Evolutionary conservation across 495 filamentous ascomycete genomes (phyloP), one percentile per base, ranked within the genome.

Genomic region (Peziza echinospora): DNA sequence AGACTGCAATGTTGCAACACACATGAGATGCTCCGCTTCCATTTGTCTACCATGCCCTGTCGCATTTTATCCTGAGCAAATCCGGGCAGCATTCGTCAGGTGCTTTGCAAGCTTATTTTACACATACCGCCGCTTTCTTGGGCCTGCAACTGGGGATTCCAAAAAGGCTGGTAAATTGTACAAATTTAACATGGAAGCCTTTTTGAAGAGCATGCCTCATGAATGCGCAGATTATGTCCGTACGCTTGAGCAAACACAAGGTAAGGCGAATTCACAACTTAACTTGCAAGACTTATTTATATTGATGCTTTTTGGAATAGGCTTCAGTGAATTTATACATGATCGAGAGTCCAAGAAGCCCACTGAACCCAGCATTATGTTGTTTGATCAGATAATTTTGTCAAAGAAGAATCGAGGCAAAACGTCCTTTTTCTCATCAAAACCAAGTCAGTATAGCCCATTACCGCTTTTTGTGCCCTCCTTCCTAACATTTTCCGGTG

Each of bases 301-400:
- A 26, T 17, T 13, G 39, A 5, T 10, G 37, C 11, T n/a, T n/a
- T n/a, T n/a, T n/a, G n/a, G n/a, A n/a, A n/a, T n/a, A 37, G 85
- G 71, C 13, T 94, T 97, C 63, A 93, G 92, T 58, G 84, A 94
- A 62, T 97, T 96, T 58, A 87, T 94, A 55, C 83, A 91, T 58
- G 83, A 92, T 43, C 76, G 89, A 25, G 89, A 97, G 60, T 68
- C 69, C 13, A 70, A 70, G 26, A 60, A 70, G 9, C 61, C 71
- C 5, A 56, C 62, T 1, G 58, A 71, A 46, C 78, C 84, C 3
- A 53, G 69, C 7, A 82, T 96, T 58, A 75, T 83, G 45, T 69
- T 97, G 21, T 97, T 97, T 60, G 89, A 97, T 62, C 81, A 92
- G 60, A 82, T 97, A 53, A 89, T 97, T 51, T 70, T 93, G 5